Conservation (phyloP, 306 rosid genomes). For the Malus domestica region ASM211411v1 NC_041802.1:8000501-8001000, state of each 20-base stretch:
- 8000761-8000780: conserved; percentile 54
- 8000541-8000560: too few species aligned
- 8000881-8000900: too few species aligned
- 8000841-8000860: conserved; percentile 1
- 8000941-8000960: too few species aligned
- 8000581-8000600: conserved; percentile 38
- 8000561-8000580: background rate
- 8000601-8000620: conserved; percentile 55
- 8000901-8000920: too few species aligned
- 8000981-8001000: too few species aligned
- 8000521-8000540: too few species aligned
- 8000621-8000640: conserved; percentile 51
- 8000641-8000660: conserved; percentile 66
- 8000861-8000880: too few species aligned
- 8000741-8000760: conserved; percentile 75
- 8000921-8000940: too few species aligned
- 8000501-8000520: too few species aligned
- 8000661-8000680: conserved; percentile 58
- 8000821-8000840: background rate
- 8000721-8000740: conserved; percentile 69
- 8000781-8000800: conserved; percentile 24
- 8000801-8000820: too few species aligned
- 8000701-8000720: conserved; percentile 79
- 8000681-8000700: conserved; percentile 39
- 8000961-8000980: too few species aligned